Conservation (phyloP, 2,329 filamentous ascomycete genomes). For the Fusarium chlamydosporum region DNA sequence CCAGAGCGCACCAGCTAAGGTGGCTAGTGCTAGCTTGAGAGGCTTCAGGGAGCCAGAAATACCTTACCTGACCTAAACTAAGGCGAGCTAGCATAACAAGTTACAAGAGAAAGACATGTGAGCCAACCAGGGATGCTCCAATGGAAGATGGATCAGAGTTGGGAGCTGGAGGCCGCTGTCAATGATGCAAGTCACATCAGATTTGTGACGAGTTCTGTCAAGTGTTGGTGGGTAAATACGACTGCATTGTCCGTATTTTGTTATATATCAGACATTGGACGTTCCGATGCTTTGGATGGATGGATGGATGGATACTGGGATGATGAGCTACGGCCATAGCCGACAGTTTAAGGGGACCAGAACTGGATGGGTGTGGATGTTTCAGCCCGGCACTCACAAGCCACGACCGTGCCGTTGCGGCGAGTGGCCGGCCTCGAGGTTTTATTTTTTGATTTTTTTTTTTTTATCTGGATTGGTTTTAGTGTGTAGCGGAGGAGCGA, state of each 20-base stretch:
- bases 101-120: slow-evolving; percentile 9
- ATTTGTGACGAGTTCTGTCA: slow-evolving; percentile 9
- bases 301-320: slow-evolving; percentile 1
- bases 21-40: slow-evolving; percentile 12
- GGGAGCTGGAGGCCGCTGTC: neutral
- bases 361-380: slow-evolving; percentile 15
- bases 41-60: slow-evolving; percentile 12
- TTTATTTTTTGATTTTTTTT: neutral
- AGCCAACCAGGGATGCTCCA: slow-evolving; percentile 5
- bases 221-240: slow-evolving; percentile 24
- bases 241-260: slow-evolving; percentile 8
- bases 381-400: slow-evolving; percentile 45
- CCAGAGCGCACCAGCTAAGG: slow-evolving; percentile 9
- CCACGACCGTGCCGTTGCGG: slow-evolving; percentile 26
- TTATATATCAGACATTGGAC: slow-evolving; percentile 17
- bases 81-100: slow-evolving; percentile 15
- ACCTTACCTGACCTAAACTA: slow-evolving; percentile 17
- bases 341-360: slow-evolving; percentile 26
- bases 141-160: neutral
- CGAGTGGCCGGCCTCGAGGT: neutral
- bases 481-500: neutral
- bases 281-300: slow-evolving; percentile 21
- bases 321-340: slow-evolving; percentile 20
- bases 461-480: neutral
- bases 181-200: neutral